Evolutionary conservation across 2,329 filamentous ascomycete genomes (phyloP), one percentile per base, ranked within the genome.

Genomic region (Talaromyces sp.): DNA sequence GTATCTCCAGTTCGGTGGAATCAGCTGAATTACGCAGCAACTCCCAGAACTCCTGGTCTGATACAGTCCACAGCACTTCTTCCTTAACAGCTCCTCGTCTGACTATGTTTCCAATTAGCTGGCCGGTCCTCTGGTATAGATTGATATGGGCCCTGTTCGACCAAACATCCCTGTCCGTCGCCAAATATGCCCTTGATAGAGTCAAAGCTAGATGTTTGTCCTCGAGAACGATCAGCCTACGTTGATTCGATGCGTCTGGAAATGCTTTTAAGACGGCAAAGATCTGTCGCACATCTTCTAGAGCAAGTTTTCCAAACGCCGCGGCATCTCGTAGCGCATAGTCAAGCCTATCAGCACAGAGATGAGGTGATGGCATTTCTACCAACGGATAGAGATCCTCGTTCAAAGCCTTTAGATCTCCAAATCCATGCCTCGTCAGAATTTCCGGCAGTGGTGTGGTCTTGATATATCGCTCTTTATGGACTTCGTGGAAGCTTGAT

Each of bases 341-440:
- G 67, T 80, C 78, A 8, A 80, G 71, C 37, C 78, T 72, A 65
- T 80, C 78, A 25, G 78, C 77, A 63, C 77, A 80, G 2, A 80
- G 75, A 35, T 73, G 76, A 6, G 78, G 78, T 31, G 78, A 69
- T 6, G 73, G 71, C 72, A 68, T 72, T 66, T 80, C 78, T 3
- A 80, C 78, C 6, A 80, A 61, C 7, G 76, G 76, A 63, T 74
- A 80, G 8, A 75, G 71, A 59, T 77, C 75, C 65, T 80, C 78
- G 6, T 79, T 66, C n/a, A 80, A 67, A 3, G 71, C 68, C 22
- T 70, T 74, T 13, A 72, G 66, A 37, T 73, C 70, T 1, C 31
- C 67, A 49, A 78, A 70, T 8, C 74, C 72, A 65, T 80, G 72
- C 22, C 64, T 69, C 13, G 69, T 64, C 10, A 80, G 71, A 31